Evolutionary conservation across 352 stramenopile species (phyloP).

Genomic region (Pythium insidiosum): DNA sequence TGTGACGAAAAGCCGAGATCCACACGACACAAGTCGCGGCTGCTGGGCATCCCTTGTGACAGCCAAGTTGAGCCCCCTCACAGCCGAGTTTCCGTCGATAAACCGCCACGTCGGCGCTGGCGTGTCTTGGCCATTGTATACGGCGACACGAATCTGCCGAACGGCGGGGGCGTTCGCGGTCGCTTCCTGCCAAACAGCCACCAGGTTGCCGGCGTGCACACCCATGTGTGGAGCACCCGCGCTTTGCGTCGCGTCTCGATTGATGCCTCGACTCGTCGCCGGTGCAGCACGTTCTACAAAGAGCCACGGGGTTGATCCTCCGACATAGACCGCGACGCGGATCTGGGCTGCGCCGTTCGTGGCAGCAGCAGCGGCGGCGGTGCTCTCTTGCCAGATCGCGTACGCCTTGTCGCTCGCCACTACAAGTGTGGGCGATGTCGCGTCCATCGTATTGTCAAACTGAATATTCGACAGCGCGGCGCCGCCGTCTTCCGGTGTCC

Average conservation of each 20-base stretch:
- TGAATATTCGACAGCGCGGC: conserved; percentile 25
- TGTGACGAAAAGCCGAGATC: conserved; percentile 28
- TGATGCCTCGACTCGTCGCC: conserved; percentile 30
- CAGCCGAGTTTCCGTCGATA: conserved; percentile 38
- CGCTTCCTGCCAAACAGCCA: conserved; percentile 48
- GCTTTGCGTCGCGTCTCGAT: conserved; percentile 27
- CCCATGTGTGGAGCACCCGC: conserved; percentile 22
- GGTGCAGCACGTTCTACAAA: conserved; percentile 23
- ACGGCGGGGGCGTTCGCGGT: not conserved
- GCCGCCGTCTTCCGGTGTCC: conserved; percentile 35
- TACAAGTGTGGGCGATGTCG: conserved; percentile 21
- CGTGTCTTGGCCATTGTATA: conserved; percentile 45
- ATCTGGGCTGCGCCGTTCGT: conserved; percentile 35
- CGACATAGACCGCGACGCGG: conserved; percentile 27
- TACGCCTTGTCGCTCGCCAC: conserved; percentile 26
- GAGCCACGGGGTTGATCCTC: conserved; percentile 20
- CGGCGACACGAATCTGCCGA: conserved; percentile 41
- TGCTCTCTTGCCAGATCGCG: conserved; percentile 42
- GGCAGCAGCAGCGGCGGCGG: not conserved
- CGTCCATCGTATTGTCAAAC: conserved; percentile 29
- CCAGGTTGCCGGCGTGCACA: conserved; percentile 33
- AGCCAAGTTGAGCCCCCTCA: conserved; percentile 34
- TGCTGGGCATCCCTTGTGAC: conserved; percentile 21
- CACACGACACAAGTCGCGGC: conserved; percentile 32
- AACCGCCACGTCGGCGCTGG: conserved; percentile 35